These are phyloP conservation scores for Pyrenophora seminiperda DNA, from an alignment of 2,329 filamentous ascomycete species.

Conservation along the genomic window DNA sequence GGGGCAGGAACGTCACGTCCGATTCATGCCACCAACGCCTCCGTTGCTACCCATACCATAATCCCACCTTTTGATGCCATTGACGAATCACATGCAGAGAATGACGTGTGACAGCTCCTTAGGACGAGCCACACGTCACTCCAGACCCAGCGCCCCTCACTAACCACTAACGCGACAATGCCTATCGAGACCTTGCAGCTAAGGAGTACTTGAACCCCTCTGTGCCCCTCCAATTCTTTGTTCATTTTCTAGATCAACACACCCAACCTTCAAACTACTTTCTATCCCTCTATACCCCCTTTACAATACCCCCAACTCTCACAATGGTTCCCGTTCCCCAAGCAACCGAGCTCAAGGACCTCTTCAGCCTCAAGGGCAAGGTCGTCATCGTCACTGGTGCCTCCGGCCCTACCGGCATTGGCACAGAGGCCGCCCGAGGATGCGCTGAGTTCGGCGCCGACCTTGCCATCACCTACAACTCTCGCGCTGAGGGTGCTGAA, in stretches of 20 bases:
- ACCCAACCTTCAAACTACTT: slow-evolving; percentile 13
- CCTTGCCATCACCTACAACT: slow-evolving; percentile 70
- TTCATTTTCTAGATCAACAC: slow-evolving; percentile 16
- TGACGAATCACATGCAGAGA: slow-evolving; percentile 22
- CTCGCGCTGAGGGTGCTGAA: slow-evolving; percentile 64
- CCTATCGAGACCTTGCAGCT: slow-evolving; percentile 27
- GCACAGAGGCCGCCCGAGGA: slow-evolving; percentile 68
- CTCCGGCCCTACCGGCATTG: slow-evolving; percentile 69
- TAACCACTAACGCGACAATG: slow-evolving; percentile 33
- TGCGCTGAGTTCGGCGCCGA: slow-evolving; percentile 69
- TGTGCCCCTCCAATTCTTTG: slow-evolving; percentile 19
- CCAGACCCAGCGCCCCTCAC: slow-evolving; percentile 32
- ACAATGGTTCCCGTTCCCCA: slow-evolving; percentile 57
- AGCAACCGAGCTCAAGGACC: slow-evolving; percentile 62
- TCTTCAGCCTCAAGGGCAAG: slow-evolving; percentile 60
- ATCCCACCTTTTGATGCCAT: slow-evolving; percentile 28
- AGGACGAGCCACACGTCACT: slow-evolving; percentile 37
- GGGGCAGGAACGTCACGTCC: slow-evolving; percentile 19
- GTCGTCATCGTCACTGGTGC: slow-evolving; percentile 59
- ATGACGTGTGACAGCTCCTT: slow-evolving; percentile 26
- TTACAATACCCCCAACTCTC: slow-evolving; percentile 48
- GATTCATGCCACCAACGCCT: slow-evolving; percentile 23
- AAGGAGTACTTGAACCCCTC: slow-evolving; percentile 44
- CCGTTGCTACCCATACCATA: slow-evolving; percentile 27
- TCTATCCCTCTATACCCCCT: background rate